phyloP scores from a whole-genome alignment of 2,329 filamentous ascomycete species.

The Paecilomyces niveus region DNA sequence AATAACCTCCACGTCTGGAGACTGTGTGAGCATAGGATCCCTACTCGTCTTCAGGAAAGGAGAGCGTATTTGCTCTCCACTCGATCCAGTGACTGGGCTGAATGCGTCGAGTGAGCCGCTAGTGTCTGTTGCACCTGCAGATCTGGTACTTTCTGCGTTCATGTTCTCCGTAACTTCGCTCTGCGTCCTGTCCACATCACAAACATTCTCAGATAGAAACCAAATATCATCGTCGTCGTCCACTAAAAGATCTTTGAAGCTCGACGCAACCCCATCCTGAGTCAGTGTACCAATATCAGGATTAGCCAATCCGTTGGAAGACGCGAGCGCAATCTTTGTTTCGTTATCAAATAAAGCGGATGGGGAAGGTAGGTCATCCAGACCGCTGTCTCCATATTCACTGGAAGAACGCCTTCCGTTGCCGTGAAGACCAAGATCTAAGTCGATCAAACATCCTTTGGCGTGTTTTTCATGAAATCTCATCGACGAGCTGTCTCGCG shows the following conservation, averaged over 20 bases:
- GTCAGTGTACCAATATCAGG: slow-evolving; percentile 1
- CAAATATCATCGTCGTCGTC: not conserved
- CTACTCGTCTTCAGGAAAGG: not conserved
- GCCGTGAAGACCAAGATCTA: slow-evolving; percentile 15
- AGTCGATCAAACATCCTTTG: slow-evolving; percentile 10
- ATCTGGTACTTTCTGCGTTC: slow-evolving; percentile 14
- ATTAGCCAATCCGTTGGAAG: not conserved
- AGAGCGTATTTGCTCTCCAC: not conserved
- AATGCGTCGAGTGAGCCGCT: not conserved
- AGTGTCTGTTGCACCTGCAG: slow-evolving; percentile 18
- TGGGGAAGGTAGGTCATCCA: slow-evolving; percentile 33
- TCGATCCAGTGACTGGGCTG: not conserved
- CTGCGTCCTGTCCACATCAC: not conserved
- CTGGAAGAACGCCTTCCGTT: slow-evolving; percentile 18
- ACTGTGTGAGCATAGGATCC: not conserved
- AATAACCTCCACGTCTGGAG: not conserved
- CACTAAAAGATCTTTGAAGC: not conserved
- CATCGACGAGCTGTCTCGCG: slow-evolving; percentile 1
- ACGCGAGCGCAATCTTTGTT: not conserved
- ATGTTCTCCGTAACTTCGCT: not conserved
- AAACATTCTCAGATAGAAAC: not conserved
- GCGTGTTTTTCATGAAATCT: slow-evolving; percentile 13
- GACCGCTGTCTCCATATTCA: slow-evolving; percentile 24
- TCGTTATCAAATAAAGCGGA: slow-evolving; percentile 18
- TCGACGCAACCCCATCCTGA: not conserved